A percentile compares a stretch with the other conserved stretches of the same genome.
These are phyloP conservation scores for Salmacisia buchloeana DNA, from an alignment of 1,284 basidiomycete genomes.

Conservation along the genomic window DNA sequence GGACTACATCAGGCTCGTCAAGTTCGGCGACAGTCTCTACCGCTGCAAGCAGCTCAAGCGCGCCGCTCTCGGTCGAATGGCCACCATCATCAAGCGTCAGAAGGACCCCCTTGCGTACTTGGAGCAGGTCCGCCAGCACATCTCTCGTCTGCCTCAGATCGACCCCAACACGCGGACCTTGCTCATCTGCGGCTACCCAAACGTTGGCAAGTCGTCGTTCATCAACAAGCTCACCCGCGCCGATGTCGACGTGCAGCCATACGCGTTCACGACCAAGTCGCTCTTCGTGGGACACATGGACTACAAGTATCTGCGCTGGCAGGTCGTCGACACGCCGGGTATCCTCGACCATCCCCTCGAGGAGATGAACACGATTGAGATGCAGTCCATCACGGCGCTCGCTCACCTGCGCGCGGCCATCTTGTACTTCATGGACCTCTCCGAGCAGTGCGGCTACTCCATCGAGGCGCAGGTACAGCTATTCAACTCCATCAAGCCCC, in stretches of 20 bases:
- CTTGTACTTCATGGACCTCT: slow-evolving; percentile 50
- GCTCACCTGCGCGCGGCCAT: slow-evolving; percentile 48
- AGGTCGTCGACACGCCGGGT: slow-evolving; percentile 50
- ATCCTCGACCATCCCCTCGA: slow-evolving; percentile 50
- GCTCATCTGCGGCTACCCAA: slow-evolving; percentile 49
- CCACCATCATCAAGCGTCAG: slow-evolving; percentile 50
- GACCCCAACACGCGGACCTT: slow-evolving; percentile 47
- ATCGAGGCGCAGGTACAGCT: slow-evolving; percentile 49
- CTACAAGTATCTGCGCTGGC: slow-evolving; percentile 51
- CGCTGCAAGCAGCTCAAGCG: slow-evolving; percentile 51
- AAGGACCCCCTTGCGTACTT: slow-evolving; percentile 50
- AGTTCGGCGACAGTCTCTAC: slow-evolving; percentile 49
- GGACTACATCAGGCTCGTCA: slow-evolving; percentile 49
- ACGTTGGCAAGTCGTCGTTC: slow-evolving; percentile 50
- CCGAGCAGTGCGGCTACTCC: slow-evolving; percentile 50
- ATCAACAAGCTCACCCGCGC: slow-evolving; percentile 50
- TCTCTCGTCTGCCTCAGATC: slow-evolving; percentile 49
- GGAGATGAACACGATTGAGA: slow-evolving; percentile 52
- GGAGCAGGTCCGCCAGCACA: slow-evolving; percentile 50
- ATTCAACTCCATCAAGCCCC: slow-evolving; percentile 50
- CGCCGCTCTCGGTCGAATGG: slow-evolving; percentile 49
- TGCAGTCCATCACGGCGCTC: slow-evolving; percentile 50
- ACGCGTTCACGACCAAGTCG: slow-evolving; percentile 50
- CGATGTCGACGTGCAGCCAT: slow-evolving; percentile 50
- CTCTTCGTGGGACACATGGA: slow-evolving; percentile 51